These are phyloP conservation scores for Kuraishia capsulata DNA, from an alignment of 805 yeast species.

Conservation along the genomic window DNA sequence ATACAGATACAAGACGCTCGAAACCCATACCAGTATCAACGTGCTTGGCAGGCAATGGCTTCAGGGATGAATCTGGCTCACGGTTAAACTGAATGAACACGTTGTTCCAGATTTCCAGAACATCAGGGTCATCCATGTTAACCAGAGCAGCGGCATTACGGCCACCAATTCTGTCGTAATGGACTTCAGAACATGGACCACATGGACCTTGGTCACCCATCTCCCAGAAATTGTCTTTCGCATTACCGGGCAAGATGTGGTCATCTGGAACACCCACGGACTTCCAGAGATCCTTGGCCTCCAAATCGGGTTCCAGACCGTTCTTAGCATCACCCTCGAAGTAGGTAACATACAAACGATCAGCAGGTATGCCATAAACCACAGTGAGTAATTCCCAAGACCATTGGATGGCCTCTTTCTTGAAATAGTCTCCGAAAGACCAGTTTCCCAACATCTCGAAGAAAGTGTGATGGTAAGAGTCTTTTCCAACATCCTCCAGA, in stretches of 20 bases:
- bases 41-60: slow-evolving; percentile 86
- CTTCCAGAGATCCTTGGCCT: slow-evolving; percentile 83
- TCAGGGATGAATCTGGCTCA: slow-evolving; percentile 76
- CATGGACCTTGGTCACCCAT: slow-evolving; percentile 99
- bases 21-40: slow-evolving; percentile 99
- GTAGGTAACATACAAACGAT: slow-evolving; percentile 88
- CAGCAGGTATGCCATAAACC: slow-evolving; percentile 71
- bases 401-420: slow-evolving; percentile 80
- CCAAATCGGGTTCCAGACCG: slow-evolving; percentile 88
- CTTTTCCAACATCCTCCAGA: slow-evolving; percentile 96
- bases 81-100: slow-evolving; percentile 97
- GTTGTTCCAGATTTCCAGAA: slow-evolving; percentile 94
- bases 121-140: slow-evolving; percentile 96
- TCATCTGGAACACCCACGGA: slow-evolving; percentile 83
- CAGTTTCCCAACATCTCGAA: slow-evolving; percentile 99
- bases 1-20: slow-evolving; percentile 90
- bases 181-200: slow-evolving; percentile 98
- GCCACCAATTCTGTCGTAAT: slow-evolving; percentile 97
- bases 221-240: slow-evolving; percentile 96
- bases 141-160: slow-evolving; percentile 89
- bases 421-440: slow-evolving; percentile 99
- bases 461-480: slow-evolving; percentile 96
- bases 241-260: slow-evolving; percentile 88
- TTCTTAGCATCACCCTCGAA: slow-evolving; percentile 84
- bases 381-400: slow-evolving; percentile 89